Base-by-base conservation (phyloP, 208 protist genomes). In the Leishmania arabica region DNA sequence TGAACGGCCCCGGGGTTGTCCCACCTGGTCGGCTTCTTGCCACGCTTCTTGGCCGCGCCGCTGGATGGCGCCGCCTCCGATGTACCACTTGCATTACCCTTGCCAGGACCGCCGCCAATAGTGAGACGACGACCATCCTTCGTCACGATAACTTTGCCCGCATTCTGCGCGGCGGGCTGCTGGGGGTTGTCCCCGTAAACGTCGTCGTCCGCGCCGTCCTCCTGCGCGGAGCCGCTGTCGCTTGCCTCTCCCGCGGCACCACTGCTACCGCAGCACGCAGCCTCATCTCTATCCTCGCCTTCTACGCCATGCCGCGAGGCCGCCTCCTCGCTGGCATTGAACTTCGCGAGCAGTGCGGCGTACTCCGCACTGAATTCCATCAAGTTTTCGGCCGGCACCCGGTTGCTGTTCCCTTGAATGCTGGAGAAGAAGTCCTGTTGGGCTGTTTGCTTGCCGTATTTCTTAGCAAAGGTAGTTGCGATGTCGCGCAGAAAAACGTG, bases 401-500 rank as follows among this genome's bases (percentile, higher is more conserved):
- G 49, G 75, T 75, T 81, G 60, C 62, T 74, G 51, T 47, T 49
- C 40, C 47, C 68, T 31, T 69, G 60, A 71, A 27, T 37, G 8
- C 69, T 37, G 24, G 42, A 31, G 40, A 85, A 81, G 53, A 85
- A 81, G 53, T 85, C 54, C 34, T 49, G 74, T 21, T 49, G 42
- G 5, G 76, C 31, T 34, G 79, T 81, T 62, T 75, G 78, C 79
- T 84, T 87, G 56, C 88, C 87, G 77, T 89, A 93, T 72, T 93
- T 91, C 60, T 82, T 86, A 19, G 85, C 73, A 84, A 99, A 99
- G 31, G 78, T 82, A 31, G 84, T 54, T 54, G 92, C 93, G 19
- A 99, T 84, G 19, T 92, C 85, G 64, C 87, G 76, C 75, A 99
- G 83, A 77, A 99, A 93, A 24, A 86, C 86, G 40, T 97, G 90